Base-by-base conservation (phyloP, 2,329 filamentous ascomycete species). In the Trichoderma asperellum region DNA sequence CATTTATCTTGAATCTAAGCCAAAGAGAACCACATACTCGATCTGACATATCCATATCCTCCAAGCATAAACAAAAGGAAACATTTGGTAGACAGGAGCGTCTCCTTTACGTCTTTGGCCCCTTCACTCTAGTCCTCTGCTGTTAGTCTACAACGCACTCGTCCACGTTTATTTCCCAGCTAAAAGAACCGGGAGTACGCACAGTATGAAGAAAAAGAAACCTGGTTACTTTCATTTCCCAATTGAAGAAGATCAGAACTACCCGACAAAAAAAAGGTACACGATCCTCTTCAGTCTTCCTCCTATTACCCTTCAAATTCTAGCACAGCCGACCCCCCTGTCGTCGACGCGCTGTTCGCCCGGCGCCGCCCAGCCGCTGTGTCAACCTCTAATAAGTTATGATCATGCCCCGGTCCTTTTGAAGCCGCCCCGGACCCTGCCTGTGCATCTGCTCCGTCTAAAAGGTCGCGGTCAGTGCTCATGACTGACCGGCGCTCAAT, bases 381-480 rank as follows among this genome's bases (percentile, higher is more conserved):
- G 47, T 76, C 76, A 60, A 74, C 76, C 67, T 81, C 80, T 43
- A 82, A 74, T 35, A 81, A 74, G 70, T 74, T 77, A 60, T 74
- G 74, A n/a, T 75, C 77, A 57, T 74, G 73, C 29, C 76, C 78
- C 55, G 76, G 74, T 6, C 76, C 73, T 64, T 78, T 81, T 2
- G 73, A 71, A 32, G 73, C 75, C 32, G 81, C 87, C 14, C 87
- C 87, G 16, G 62, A 43, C 35, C 63, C 63, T 0, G 91, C 89
- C 73, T 89, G 88, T 2, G 89, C 92, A 76, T 95, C 92, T 2
- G 90, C 90, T 0, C 91, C 92, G 73, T 92, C 90, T 16, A 94
- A 80, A 16, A 94, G 79, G 77, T 93, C 91, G 65, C 89, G 83
- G 78, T 94, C 91, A 60, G 87, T 86, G 67, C 88, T 89, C 72